Base-by-base conservation (phyloP, 495 filamentous ascomycete species). In the Aspergillus coremiiformis region DNA sequence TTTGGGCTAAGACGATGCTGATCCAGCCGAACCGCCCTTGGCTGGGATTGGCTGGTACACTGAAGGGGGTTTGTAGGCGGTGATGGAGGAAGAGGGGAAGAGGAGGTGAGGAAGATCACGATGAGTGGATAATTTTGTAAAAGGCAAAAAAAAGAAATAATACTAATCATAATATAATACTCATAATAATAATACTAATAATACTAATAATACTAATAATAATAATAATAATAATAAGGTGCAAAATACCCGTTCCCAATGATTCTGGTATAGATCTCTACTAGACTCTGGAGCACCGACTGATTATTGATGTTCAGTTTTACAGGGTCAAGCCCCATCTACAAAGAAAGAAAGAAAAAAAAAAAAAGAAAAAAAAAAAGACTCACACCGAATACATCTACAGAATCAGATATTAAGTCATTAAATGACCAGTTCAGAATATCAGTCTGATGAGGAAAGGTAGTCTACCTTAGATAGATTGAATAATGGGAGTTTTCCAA, bases 371-470 rank as follows among this genome's bases (percentile, higher is more conserved):
- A n/a, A n/a, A n/a, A n/a, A n/a, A 46, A 45, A 54, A 39, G 52
- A 44, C 39, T 44, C 22, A 51, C 43, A 32, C 29, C 53, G 42
- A 51, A 47, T 43, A 20, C 29, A 50, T 27, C 27, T 24, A 23
- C 30, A 55, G 52, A 37, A 49, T 26, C 44, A 51, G 33, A 39
- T 37, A 47, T 44, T 30, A n/a, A 47, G 23, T 33, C 50, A 17
- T 44, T 27, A 10, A 44, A 37, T 44, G 46, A 54, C 52, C 46
- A 45, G 11, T 20, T 54, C 39, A 37, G 53, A 30, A 37, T 47
- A 37, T 41, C 32, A 24, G 49, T 53, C 55, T 58, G 51, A 58
- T 54, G 54, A 58, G 51, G 52, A 44, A 58, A 51, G 44, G 35
- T 37, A 44, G 52, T 51, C 37, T 39, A n/a, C n/a, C n/a, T n/a